Evolutionary conservation across 139 green algal species (phyloP).

Genomic region (Chlamydomonas urium): DNA sequence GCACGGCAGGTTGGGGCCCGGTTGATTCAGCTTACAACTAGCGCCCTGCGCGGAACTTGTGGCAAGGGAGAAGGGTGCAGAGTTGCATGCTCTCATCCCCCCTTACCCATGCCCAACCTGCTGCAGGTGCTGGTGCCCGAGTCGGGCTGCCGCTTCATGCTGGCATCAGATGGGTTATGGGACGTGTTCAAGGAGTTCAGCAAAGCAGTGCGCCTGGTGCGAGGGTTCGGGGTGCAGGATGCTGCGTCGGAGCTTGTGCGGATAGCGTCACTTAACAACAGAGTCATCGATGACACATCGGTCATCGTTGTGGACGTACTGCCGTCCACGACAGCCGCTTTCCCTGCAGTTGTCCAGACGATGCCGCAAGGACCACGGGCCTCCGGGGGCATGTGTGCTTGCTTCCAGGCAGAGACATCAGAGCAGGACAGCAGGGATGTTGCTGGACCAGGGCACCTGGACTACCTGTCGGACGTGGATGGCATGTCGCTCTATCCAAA

Average conservation of each 20-base stretch:
- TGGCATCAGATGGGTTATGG: slow-evolving; percentile 87
- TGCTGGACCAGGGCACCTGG: no score
- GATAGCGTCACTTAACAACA: slow-evolving; percentile 16
- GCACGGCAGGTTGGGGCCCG: no score
- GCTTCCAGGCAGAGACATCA: not conserved
- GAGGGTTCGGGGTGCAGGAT: slow-evolving; percentile 39
- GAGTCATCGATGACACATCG: slow-evolving; percentile 70
- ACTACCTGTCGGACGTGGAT: no score
- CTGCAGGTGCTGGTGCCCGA: slow-evolving; percentile 1
- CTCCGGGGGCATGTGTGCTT: not conserved
- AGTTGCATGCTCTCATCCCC: no score
- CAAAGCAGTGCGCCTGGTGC: slow-evolving; percentile 40
- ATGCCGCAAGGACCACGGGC: not conserved
- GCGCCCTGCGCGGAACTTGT: no score
- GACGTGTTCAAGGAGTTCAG: slow-evolving; percentile 60
- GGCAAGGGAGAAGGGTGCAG: no score
- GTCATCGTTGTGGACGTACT: slow-evolving; percentile 80
- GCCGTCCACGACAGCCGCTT: not conserved
- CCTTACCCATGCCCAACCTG: no score
- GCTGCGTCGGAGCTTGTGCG: slow-evolving; percentile 25
- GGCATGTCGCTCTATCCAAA: no score
- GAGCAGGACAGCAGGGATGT: no score
- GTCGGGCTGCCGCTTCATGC: slow-evolving; percentile 56
- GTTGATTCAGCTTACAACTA: no score
- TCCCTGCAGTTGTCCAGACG: not conserved